These are phyloP conservation scores for Spathaspora girioi DNA, from an alignment of 805 yeast species.

Conservation along the genomic window DNA sequence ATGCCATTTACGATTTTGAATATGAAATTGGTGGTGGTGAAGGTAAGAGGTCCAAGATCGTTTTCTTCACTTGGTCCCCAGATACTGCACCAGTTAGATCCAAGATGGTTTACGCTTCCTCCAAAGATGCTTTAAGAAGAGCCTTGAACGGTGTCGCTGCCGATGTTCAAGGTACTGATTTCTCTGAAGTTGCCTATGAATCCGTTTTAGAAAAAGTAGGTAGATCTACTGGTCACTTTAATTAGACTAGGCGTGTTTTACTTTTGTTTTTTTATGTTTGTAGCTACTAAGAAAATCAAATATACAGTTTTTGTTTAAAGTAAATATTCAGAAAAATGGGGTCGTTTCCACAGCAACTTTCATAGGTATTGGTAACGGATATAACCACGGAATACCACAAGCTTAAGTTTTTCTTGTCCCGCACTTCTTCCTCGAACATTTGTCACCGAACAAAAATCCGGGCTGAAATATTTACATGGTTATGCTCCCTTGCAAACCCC, in stretches of 20 bases:
- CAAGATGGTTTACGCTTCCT: constrained; percentile 98
- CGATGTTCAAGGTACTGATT: constrained; percentile 97
- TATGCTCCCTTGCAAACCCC: no score
- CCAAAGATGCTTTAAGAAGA: constrained; percentile 96
- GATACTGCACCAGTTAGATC: constrained; percentile 93
- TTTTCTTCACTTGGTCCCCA: constrained; percentile 89
- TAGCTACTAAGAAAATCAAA: not conserved
- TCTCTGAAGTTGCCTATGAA: constrained; percentile 93
- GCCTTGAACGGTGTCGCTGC: constrained; percentile 92
- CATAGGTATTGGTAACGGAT: no score
- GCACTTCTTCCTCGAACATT: not conserved
- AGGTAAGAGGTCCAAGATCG: constrained; percentile 84
- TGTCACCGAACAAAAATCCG: no score
- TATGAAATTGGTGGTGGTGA: constrained; percentile 86
- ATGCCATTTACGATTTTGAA: constrained; percentile 96
- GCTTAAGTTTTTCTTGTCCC: not conserved
- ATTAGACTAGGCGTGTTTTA: not conserved
- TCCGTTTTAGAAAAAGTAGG: constrained; percentile 86
- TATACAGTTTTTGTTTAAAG: not conserved
- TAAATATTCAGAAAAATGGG: not conserved
- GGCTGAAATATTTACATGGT: not conserved
- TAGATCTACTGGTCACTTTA: constrained; percentile 55
- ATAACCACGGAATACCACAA: not conserved
- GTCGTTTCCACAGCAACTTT: not conserved
- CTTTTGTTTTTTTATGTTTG: not conserved